These are phyloP conservation scores for Isabelozyma rhagii DNA, from an alignment of 805 yeast species.

Conservation along the genomic window DNA sequence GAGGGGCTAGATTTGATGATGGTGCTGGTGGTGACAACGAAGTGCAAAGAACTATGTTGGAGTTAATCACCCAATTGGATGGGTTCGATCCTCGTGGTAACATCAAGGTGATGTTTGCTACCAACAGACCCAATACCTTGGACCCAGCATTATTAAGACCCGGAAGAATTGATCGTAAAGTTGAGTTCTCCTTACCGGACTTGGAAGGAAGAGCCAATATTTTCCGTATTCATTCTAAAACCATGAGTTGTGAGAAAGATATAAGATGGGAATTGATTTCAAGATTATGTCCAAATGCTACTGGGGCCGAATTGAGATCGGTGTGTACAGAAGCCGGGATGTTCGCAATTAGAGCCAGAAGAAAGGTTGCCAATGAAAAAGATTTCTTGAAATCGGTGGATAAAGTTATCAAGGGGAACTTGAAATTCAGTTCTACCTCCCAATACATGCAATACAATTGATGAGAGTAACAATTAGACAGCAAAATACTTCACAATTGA, in stretches of 20 bases:
- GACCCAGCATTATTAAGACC: conserved; percentile 98
- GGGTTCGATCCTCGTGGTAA: conserved; percentile 99
- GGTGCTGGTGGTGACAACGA: conserved; percentile 99
- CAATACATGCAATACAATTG: conserved; percentile 98
- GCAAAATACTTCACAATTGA: neutral
- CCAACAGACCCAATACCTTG: conserved; percentile 95
- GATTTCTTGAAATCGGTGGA: conserved; percentile 97
- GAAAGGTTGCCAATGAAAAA: conserved; percentile 97
- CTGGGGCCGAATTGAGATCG: conserved; percentile 98
- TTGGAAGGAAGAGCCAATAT: conserved; percentile 97
- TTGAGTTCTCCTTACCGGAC: conserved; percentile 94
- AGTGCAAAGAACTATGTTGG: conserved; percentile 98
- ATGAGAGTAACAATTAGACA: neutral
- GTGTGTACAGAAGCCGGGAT: conserved; percentile 99
- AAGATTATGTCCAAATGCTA: conserved; percentile 94
- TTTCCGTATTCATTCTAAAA: conserved; percentile 93
- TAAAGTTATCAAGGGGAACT: conserved; percentile 96
- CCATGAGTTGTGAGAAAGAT: conserved; percentile 96
- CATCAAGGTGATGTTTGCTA: conserved; percentile 98
- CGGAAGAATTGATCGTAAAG: conserved; percentile 98
- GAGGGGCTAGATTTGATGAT: conserved; percentile 99
- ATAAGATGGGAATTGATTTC: conserved; percentile 98
- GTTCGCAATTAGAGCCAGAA: conserved; percentile 98
- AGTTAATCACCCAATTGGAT: conserved; percentile 93
- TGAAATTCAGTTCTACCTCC: conserved; percentile 95